Evolutionary conservation across 2,329 filamentous ascomycete genomes (phyloP), one percentile per base, ranked within the genome.

Genomic region (Chalara sp.): DNA sequence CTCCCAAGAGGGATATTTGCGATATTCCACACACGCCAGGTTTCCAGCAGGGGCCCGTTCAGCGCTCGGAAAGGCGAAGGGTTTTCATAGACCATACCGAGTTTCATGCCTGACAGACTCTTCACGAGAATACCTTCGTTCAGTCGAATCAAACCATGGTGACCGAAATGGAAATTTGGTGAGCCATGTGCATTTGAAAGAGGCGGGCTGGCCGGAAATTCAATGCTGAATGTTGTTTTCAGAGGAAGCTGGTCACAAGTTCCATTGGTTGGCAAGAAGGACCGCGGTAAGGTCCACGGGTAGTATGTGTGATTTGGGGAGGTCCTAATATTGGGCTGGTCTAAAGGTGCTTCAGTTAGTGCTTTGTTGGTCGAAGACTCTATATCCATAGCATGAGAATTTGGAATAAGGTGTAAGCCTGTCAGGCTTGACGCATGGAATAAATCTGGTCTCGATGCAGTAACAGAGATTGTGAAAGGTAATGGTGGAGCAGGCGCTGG

Each of bases 401-500:
- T 81, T 5, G 87, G 86, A 63, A 89, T 86, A 37, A 86, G 76
- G 65, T 96, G 86, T 31, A 97, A 72, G 44, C 89, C 83, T 31
- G 91, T 87, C 56, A 97, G 78, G 55, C 84, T 88, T 21, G 91
- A 89, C 5, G 92, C 91, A 63, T 96, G 90, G 67, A 91, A 99
- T 6, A 96, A 71, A 63, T 97, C 90, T 1, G 76, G 68, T 45
- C 92, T 81, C 6, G 89, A 84, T 41, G 90, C 89, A 4, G 87
- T 89, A 10, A 83, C 80, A 5, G 92, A 97, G 6, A 89, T 79
- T 1, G 83, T 86, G 40, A 96, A 76, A 0, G 84, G 82, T 4
- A 84, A 67, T 1, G 73, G 66, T 2, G 69, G 56, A 10, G 81
- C 79, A 7, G 84, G 78, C 1, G 76, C 70, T 31, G 87, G 86